Conservation (phyloP, 164 flowering plant species). For the Pachysandra terminalis region DNA sequence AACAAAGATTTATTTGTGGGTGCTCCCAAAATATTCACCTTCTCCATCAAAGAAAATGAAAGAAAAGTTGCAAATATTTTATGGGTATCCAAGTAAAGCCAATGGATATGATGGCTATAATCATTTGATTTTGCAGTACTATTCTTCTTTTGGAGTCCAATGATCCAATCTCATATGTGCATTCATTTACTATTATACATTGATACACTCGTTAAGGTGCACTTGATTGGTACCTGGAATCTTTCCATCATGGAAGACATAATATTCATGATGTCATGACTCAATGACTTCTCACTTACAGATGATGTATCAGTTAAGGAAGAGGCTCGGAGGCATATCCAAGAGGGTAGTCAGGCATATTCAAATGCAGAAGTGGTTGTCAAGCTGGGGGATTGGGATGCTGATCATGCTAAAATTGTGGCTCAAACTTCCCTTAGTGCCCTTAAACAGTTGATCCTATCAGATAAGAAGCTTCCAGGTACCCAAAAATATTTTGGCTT, state of each 20-base stretch:
- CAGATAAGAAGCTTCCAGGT: slow-evolving; percentile 94
- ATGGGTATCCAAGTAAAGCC: no score
- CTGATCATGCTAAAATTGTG: slow-evolving; percentile 47
- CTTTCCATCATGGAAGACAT: not conserved
- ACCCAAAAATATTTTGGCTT: slow-evolving; percentile 5
- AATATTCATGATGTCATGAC: not conserved
- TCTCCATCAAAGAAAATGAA: no score
- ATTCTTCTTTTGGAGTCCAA: no score
- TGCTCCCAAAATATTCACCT: no score
- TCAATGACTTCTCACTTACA: slow-evolving; percentile 16
- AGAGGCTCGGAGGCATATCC: slow-evolving; percentile 49
- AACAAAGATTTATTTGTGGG: no score
- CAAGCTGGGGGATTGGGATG: slow-evolving; percentile 77
- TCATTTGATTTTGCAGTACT: no score
- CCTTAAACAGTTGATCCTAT: slow-evolving; percentile 63
- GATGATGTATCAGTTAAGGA: slow-evolving; percentile 86
- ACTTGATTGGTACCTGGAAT: not conserved
- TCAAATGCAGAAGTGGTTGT: slow-evolving; percentile 87
- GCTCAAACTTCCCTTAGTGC: slow-evolving; percentile 91
- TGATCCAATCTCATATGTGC: no score
- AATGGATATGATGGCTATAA: no score
- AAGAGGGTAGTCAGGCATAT: slow-evolving; percentile 50
- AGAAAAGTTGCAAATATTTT: no score
- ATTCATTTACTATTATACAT: no score
- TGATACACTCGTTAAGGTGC: no score